These are phyloP conservation scores for Fonsecaea nubica DNA, from an alignment of 2,329 filamentous ascomycete species.

Conservation along the genomic window DNA sequence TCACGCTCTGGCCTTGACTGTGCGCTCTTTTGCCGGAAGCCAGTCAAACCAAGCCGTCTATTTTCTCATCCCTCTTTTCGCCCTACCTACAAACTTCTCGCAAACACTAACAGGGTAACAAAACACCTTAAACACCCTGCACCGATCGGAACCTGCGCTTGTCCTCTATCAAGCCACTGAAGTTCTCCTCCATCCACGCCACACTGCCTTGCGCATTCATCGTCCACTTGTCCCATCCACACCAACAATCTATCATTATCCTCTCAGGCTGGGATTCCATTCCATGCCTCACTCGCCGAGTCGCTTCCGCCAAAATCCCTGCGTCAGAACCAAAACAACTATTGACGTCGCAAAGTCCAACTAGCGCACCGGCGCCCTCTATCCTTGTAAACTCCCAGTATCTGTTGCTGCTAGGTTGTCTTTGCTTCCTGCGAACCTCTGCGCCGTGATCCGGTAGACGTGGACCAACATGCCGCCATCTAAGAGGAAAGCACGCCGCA, in stretches of 20 bases:
- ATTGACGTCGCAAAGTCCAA: conserved; percentile 35
- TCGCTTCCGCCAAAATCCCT: conserved; percentile 30
- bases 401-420: not conserved
- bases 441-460: not conserved
- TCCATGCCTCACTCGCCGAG: conserved; percentile 19
- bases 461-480: conserved; percentile 35
- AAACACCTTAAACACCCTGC: not conserved
- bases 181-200: not conserved
- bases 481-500: conserved; percentile 40
- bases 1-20: conserved; percentile 10
- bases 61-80: conserved; percentile 20
- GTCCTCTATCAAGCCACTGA: conserved; percentile 13
- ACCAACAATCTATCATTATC: not conserved
- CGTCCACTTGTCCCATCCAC: not conserved
- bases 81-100: conserved; percentile 5
- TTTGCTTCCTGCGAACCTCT: not conserved
- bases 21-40: conserved; percentile 7
- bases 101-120: conserved; percentile 11
- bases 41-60: conserved; percentile 8
- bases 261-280: conserved; percentile 18
- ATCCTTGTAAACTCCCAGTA: not conserved
- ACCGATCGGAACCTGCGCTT: conserved; percentile 6
- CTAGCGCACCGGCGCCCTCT: conserved; percentile 20
- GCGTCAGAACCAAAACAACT: conserved; percentile 37
- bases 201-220: not conserved